Percentiles rank a stretch among this genome's conserved stretches.
Conservation (phyloP, 805 yeast species). For the Candida odintsovae region DNA sequence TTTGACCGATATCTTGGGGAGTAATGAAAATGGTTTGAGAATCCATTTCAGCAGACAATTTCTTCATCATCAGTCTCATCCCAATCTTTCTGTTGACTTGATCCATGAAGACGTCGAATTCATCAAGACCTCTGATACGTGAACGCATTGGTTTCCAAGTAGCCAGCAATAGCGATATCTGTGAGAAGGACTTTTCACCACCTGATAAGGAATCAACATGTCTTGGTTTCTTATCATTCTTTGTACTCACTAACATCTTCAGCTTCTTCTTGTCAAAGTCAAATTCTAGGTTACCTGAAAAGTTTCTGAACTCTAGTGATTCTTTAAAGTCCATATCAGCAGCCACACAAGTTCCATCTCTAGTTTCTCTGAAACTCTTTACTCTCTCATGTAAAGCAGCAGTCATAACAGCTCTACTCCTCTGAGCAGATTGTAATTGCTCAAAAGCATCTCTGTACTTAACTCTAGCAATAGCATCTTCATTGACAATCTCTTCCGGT, state of each 20-base stretch:
- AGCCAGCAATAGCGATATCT: constrained; percentile 78
- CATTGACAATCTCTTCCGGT: constrained; percentile 47
- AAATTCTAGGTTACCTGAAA: constrained; percentile 65
- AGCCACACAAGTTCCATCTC: constrained; percentile 36
- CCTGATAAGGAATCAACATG: constrained; percentile 86
- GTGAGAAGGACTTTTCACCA: constrained; percentile 94
- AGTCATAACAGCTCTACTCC: constrained; percentile 26
- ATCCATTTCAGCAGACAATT: constrained; percentile 54
- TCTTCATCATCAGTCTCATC: constrained; percentile 63
- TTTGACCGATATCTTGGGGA: constrained; percentile 76
- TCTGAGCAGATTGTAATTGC: constrained; percentile 31
- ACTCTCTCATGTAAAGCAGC: constrained; percentile 38
- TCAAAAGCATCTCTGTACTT: constrained; percentile 37
- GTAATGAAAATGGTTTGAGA: constrained; percentile 91
- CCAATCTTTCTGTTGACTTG: constrained; percentile 81
- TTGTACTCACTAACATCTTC: constrained; percentile 55
- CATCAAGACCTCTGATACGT: constrained; percentile 85
- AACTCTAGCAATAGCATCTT: constrained; percentile 39
- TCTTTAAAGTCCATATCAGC: constrained; percentile 53
- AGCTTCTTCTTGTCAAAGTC: constrained; percentile 47
- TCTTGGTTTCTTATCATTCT: constrained; percentile 51
- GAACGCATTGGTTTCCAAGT: constrained; percentile 94
- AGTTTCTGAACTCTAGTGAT: constrained; percentile 61
- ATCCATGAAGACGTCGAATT: constrained; percentile 97
- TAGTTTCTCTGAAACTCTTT: constrained; percentile 34